Percentiles rank a stretch among this genome's conserved stretches.
Evolutionary conservation across 352 stramenopile species (phyloP).

Genomic region (Phytophthora litchii): DNA sequence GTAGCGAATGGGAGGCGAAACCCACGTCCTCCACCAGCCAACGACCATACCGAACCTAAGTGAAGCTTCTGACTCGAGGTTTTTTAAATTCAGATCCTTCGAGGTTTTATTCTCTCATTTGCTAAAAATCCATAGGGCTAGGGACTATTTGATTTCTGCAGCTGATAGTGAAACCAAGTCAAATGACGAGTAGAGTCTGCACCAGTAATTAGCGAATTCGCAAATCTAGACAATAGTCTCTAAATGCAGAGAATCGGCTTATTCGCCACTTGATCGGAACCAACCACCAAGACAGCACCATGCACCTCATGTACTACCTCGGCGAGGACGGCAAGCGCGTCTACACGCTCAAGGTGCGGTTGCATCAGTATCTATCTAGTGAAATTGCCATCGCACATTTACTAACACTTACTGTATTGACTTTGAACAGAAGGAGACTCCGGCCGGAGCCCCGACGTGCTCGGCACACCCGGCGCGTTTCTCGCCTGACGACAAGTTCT

Average conservation of each 20-base stretch:
- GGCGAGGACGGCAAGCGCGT: constrained; percentile 96
- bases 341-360: constrained; percentile 98
- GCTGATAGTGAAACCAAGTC: constrained; percentile 7
- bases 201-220: constrained; percentile 40
- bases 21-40: constrained; percentile 51
- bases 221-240: constrained; percentile 14
- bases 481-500: constrained; percentile 99
- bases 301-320: constrained; percentile 99
- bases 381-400: background rate
- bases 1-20: constrained; percentile 49
- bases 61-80: constrained; percentile 31
- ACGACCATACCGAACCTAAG: constrained; percentile 42
- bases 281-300: constrained; percentile 49
- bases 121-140: constrained; percentile 18
- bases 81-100: constrained; percentile 22
- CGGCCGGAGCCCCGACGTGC: constrained; percentile 92
- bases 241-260: constrained; percentile 2
- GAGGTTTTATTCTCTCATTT: constrained; percentile 32
- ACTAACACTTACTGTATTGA: constrained; percentile 6
- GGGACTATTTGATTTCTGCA: background rate
- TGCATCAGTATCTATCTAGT: background rate
- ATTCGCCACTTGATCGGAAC: constrained; percentile 7
- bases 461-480: constrained; percentile 98
- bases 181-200: constrained; percentile 2
- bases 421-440: constrained; percentile 92